Evolutionary conservation across 495 filamentous ascomycete species (phyloP).

Genomic region (Talaromyces thailandensis): DNA sequence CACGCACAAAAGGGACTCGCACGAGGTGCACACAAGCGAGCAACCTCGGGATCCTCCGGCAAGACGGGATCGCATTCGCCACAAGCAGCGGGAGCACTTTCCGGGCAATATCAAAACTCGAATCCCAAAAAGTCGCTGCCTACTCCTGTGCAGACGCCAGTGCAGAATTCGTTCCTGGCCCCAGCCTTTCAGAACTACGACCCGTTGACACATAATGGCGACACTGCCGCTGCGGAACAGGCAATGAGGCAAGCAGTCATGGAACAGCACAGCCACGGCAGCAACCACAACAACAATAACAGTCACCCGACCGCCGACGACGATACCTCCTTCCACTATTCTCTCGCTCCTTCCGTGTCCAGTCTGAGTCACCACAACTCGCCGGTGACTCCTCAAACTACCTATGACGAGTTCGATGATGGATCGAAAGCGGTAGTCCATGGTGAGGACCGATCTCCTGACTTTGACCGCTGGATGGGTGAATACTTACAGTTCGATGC

Average conservation of each 20-base stretch:
- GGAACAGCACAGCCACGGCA: slow-evolving; percentile 39
- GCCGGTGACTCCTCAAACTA: slow-evolving; percentile 48
- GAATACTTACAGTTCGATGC: slow-evolving; percentile 51
- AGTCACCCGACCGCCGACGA: slow-evolving; percentile 26
- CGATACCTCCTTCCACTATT: slow-evolving; percentile 32
- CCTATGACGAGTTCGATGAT: slow-evolving; percentile 44
- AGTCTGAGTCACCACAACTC: slow-evolving; percentile 45
- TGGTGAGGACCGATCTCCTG: slow-evolving; percentile 42
- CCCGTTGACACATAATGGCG: slow-evolving; percentile 29
- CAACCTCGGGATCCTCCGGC: slow-evolving; percentile 21
- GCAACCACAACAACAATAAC: slow-evolving; percentile 20
- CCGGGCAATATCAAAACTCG: slow-evolving; percentile 21
- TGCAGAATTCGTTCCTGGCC: slow-evolving; percentile 34
- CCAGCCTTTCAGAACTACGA: slow-evolving; percentile 41
- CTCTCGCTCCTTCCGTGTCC: slow-evolving; percentile 45
- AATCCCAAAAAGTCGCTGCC: slow-evolving; percentile 33
- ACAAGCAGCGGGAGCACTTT: slow-evolving; percentile 20
- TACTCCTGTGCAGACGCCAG: slow-evolving; percentile 37
- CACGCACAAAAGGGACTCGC: slow-evolving; percentile 21
- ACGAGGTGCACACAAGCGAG: slow-evolving; percentile 14
- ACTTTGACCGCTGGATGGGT: slow-evolving; percentile 45
- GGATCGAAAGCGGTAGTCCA: slow-evolving; percentile 31
- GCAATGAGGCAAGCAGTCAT: slow-evolving; percentile 47
- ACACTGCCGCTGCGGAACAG: slow-evolving; percentile 34
- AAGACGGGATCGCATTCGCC: slow-evolving; percentile 23